Percentiles rank a stretch among this genome's conserved stretches.
phyloP scores from a whole-genome alignment of 2,329 filamentous ascomycete species.

The Pseudogymnoascus sp. region DNA sequence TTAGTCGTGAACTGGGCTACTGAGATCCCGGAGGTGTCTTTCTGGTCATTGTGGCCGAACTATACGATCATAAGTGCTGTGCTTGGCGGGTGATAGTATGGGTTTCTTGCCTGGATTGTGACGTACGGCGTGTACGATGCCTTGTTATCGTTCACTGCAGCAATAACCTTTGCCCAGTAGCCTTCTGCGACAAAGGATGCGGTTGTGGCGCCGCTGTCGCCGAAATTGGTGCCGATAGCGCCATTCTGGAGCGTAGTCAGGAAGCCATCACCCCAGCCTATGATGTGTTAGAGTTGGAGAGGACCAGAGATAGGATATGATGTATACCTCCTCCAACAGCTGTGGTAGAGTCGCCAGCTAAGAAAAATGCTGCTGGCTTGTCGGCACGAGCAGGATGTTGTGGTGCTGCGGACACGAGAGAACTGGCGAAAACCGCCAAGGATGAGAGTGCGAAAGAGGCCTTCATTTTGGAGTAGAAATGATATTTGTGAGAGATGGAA shows the following conservation, averaged over 20 bases:
- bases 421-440: neutral
- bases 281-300: slow-evolving; percentile 22
- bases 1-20: slow-evolving; percentile 34
- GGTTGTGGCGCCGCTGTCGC: slow-evolving; percentile 38
- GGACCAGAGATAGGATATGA: too few relatives aligned
- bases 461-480: neutral
- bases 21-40: slow-evolving; percentile 32
- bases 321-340: slow-evolving; percentile 13
- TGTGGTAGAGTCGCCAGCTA: slow-evolving; percentile 34
- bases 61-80: slow-evolving; percentile 1
- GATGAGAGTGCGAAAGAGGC: neutral
- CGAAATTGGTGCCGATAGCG: slow-evolving; percentile 38
- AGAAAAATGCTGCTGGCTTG: slow-evolving; percentile 28
- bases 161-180: slow-evolving; percentile 35
- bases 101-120: slow-evolving; percentile 35
- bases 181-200: slow-evolving; percentile 37
- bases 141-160: slow-evolving; percentile 28
- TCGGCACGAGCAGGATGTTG: neutral
- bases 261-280: slow-evolving; percentile 40
- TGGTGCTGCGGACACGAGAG: slow-evolving; percentile 1
- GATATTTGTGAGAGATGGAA: neutral
- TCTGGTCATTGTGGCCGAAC: slow-evolving; percentile 46
- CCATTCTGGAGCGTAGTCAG: slow-evolving; percentile 35
- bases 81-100: too few relatives aligned
- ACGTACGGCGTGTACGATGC: slow-evolving; percentile 34